These are phyloP conservation scores for Anthracocystis panici-leucophaei DNA, from an alignment of 1,284 basidiomycete species.

Conservation along the genomic window DNA sequence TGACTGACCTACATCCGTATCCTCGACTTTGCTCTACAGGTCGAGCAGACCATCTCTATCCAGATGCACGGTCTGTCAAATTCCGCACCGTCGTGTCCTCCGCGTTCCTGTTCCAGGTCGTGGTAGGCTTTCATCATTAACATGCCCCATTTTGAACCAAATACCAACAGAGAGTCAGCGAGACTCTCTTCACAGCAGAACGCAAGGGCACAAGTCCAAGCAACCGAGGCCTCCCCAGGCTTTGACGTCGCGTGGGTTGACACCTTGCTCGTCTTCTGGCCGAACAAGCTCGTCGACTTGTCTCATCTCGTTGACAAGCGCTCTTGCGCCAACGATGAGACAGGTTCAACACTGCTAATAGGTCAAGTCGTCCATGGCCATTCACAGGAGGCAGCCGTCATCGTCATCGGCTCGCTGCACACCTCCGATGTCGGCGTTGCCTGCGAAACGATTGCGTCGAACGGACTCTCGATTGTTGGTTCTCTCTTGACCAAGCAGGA, in stretches of 20 bases:
- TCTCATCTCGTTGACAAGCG: background rate
- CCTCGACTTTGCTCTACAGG: conserved; percentile 7
- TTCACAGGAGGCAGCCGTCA: conserved; percentile 22
- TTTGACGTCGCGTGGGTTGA: conserved; percentile 12
- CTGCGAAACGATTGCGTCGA: conserved; percentile 1
- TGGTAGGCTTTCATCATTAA: conserved; percentile 32
- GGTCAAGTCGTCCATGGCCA: conserved; percentile 24
- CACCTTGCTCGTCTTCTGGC: conserved; percentile 45
- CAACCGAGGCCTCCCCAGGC: background rate
- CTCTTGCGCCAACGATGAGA: background rate
- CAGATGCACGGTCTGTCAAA: conserved; percentile 27
- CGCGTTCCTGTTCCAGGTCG: conserved; percentile 44
- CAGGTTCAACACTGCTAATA: conserved; percentile 7
- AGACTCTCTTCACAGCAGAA: background rate
- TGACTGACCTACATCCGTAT: conserved; percentile 7
- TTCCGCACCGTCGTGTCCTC: conserved; percentile 20
- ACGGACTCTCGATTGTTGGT: conserved; percentile 15
- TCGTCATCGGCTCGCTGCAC: conserved; percentile 21
- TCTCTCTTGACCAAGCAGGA: background rate
- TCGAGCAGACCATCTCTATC: conserved; percentile 2
- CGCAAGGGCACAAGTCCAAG: background rate
- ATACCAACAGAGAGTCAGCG: conserved; percentile 1
- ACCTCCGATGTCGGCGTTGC: background rate
- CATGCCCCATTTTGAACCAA: conserved; percentile 33
- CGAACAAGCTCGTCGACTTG: conserved; percentile 27